Evolutionary conservation across 2,329 filamentous ascomycete genomes (phyloP), one percentile per base, ranked within the genome.

Genomic region (Fusarium cyanostomum): DNA sequence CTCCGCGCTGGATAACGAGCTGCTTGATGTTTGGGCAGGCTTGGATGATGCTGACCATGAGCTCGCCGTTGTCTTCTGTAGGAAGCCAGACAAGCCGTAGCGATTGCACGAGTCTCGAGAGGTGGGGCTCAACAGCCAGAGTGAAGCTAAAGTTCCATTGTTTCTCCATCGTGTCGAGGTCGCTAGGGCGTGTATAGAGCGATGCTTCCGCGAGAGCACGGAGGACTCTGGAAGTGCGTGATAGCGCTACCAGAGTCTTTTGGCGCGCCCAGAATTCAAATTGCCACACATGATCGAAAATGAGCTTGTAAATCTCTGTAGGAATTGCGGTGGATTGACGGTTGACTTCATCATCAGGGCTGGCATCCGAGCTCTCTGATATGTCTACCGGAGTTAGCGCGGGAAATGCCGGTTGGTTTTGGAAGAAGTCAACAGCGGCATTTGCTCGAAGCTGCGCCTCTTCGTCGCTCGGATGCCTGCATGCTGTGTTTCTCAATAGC

Each of bases 141-240:
- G 38, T 57, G 12, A 16, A 52, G 11, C 57, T n/a, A 4, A 57
- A 59, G 10, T 15, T 15, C 39, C 27, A 24, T 13, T 57, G 34
- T 12, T 10, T 16, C 4, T 11, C 6, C 11, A 26, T 3, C n/a
- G 11, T 3, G 2, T 27, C 7, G 8, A 59, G 34, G 7, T 18
- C 24, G 1, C 37, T 30, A 3, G 52, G 52, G 18, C 45, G 21
- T 6, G 27, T 11, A 7, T 59, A 31, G 9, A 59, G 2, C 16
- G 28, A 15, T 8, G 27, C 7, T 6, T 59, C 56, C 2, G 44
- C 43, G 1, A 52, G n/a, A 1, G 1, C 8, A 8, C 6, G 34
- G 6, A 52, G 28, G 0, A 7, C 3, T 9, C 12, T 28, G 39
- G 33, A 41, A 3, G 38, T n/a, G 6, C 10, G 39, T 0, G 44